These are phyloP conservation scores for Coemansia sp. DNA, from an alignment of 192 early-diverging fungal genomes.

Conservation along the genomic window DNA sequence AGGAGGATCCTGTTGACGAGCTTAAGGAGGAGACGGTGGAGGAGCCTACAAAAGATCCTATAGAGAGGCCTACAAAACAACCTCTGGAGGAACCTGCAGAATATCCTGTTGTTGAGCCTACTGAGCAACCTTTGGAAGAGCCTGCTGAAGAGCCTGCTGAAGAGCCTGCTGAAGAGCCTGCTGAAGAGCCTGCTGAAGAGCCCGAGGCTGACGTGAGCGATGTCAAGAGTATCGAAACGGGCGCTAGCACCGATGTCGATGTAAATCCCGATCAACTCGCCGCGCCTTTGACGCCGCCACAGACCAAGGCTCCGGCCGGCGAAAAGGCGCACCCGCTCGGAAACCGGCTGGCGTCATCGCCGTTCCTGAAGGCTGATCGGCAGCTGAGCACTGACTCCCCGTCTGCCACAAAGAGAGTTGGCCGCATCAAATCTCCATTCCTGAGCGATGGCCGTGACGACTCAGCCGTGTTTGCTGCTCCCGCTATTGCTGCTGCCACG, in stretches of 20 bases:
- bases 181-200: not conserved
- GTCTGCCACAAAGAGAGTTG: slow-evolving; percentile 25
- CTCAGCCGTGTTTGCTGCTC: not conserved
- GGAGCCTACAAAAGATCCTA: too few relatives aligned
- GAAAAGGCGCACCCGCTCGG: slow-evolving; percentile 42
- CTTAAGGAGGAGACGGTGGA: not conserved
- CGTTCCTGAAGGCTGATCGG: slow-evolving; percentile 52
- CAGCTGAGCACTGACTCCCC: slow-evolving; percentile 19
- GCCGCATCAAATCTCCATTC: slow-evolving; percentile 52
- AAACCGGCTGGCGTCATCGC: slow-evolving; percentile 42
- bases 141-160: not conserved
- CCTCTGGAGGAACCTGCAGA: too few relatives aligned
- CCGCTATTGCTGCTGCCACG: not conserved
- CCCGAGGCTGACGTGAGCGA: not conserved
- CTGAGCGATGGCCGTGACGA: slow-evolving; percentile 20
- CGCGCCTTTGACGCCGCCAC: slow-evolving; percentile 17
- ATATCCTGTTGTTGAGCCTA: not conserved
- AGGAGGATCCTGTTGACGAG: not conserved
- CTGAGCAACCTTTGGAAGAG: not conserved
- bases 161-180: not conserved
- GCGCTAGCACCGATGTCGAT: not conserved
- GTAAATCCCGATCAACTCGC: slow-evolving; percentile 5
- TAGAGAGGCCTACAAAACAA: too few relatives aligned
- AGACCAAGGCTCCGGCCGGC: slow-evolving; percentile 15
- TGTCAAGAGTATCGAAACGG: not conserved